Evolutionary conservation across 2,329 filamentous ascomycete species (phyloP).

Genomic region (Pestalotiopsis sp.): DNA sequence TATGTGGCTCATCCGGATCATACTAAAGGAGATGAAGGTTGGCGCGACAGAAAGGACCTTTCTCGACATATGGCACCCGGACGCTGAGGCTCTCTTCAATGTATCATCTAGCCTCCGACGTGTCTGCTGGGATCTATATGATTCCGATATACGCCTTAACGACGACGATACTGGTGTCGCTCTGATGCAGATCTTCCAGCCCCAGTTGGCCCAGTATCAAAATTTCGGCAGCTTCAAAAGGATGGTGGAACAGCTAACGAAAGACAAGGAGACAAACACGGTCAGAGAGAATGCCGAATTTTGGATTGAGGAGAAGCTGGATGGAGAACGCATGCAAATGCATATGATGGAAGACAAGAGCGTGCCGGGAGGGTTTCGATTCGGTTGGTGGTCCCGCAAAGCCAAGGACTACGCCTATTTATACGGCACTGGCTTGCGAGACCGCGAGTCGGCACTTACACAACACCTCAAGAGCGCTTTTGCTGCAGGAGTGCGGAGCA

Average conservation of each 20-base stretch:
- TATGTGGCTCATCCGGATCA: conserved; percentile 91
- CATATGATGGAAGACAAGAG: conserved; percentile 78
- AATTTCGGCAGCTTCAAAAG: conserved; percentile 74
- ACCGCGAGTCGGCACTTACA: conserved; percentile 76
- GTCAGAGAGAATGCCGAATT: conserved; percentile 57
- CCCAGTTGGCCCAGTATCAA: conserved; percentile 91
- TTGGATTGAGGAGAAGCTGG: conserved; percentile 98
- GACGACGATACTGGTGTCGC: conserved; percentile 73
- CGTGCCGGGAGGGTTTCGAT: conserved; percentile 68
- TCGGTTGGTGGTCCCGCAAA: conserved; percentile 92
- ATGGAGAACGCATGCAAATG: conserved; percentile 95
- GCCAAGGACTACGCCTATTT: conserved; percentile 96
- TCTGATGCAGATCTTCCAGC: conserved; percentile 95
- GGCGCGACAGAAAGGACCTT: conserved; percentile 87
- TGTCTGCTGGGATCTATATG: conserved; percentile 91
- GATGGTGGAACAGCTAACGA: conserved; percentile 66
- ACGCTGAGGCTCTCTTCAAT: conserved; percentile 78
- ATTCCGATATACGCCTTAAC: conserved; percentile 71
- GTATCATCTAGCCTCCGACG: conserved; percentile 86
- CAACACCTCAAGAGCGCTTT: conserved; percentile 79
- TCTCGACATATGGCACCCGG: conserved; percentile 78
- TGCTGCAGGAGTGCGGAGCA: conserved; percentile 71
- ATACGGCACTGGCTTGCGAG: conserved; percentile 76
- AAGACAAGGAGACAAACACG: conserved; percentile 63
- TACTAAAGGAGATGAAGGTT: conserved; percentile 75